phyloP scores from a whole-genome alignment of 805 yeast species.

The Saccharomycopsis babjevae region DNA sequence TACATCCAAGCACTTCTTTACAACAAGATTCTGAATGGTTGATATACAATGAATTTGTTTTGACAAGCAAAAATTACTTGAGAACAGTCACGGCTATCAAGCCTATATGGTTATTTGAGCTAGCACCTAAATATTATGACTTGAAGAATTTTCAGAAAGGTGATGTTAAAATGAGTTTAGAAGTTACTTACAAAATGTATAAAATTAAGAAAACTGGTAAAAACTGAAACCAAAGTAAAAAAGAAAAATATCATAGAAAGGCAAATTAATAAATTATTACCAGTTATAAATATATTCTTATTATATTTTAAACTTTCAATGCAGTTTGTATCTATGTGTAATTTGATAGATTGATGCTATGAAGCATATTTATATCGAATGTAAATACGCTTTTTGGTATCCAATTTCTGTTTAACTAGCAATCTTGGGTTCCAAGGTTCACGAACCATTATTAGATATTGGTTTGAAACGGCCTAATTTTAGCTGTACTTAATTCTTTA shows the following conservation, averaged over 20 bases:
- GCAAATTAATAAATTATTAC: not conserved
- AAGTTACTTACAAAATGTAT: conserved; percentile 42
- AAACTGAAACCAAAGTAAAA: not conserved
- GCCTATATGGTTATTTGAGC: conserved; percentile 86
- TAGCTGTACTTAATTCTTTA: too few species aligned
- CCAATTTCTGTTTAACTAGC: too few species aligned
- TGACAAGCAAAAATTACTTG: conserved; percentile 87
- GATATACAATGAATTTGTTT: conserved; percentile 87
- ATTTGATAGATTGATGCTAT: too few species aligned
- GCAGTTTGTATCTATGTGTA: too few species aligned
- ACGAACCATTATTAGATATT: too few species aligned
- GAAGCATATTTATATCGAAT: too few species aligned
- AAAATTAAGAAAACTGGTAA: conserved; percentile 27
- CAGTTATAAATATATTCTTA: not conserved
- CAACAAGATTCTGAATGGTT: conserved; percentile 91
- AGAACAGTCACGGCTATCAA: conserved; percentile 85
- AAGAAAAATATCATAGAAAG: not conserved
- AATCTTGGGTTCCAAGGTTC: too few species aligned
- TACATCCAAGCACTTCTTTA: conserved; percentile 89
- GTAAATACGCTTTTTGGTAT: too few species aligned
- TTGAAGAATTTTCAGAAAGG: conserved; percentile 58
- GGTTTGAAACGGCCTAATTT: too few species aligned
- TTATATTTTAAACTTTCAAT: too few species aligned
- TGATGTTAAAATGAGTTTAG: conserved; percentile 59
- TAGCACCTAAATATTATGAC: conserved; percentile 61